phyloP scores from a whole-genome alignment of 1,284 basidiomycete genomes.

The Ustilago shanxiensis region DNA sequence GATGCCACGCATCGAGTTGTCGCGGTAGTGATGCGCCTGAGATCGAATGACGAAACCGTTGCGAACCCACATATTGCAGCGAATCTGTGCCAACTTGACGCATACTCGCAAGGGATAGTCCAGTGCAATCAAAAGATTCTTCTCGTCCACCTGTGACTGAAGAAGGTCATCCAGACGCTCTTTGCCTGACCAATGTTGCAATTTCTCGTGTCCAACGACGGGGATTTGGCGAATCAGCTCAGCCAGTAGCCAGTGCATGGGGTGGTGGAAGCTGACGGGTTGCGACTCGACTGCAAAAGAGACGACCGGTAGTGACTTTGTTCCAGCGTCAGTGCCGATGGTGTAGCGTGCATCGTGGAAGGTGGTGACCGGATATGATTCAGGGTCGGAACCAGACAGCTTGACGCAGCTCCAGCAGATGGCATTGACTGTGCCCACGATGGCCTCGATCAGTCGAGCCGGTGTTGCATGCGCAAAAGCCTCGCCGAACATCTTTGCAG shows the following conservation, averaged over 20 bases:
- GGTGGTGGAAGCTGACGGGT: constrained; percentile 86
- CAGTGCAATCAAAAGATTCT: constrained; percentile 52
- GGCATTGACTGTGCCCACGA: constrained; percentile 79
- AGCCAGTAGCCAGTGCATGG: constrained; percentile 89
- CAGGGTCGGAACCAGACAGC: constrained; percentile 70
- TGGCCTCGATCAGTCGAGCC: constrained; percentile 77
- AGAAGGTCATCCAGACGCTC: constrained; percentile 44
- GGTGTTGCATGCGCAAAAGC: constrained; percentile 72
- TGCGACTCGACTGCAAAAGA: constrained; percentile 70
- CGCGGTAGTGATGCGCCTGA: constrained; percentile 95
- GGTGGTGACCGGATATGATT: constrained; percentile 78
- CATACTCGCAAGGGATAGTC: constrained; percentile 66
- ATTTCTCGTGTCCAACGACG: constrained; percentile 27
- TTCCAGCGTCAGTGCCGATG: constrained; percentile 74
- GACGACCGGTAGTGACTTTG: constrained; percentile 76
- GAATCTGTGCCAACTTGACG: constrained; percentile 85
- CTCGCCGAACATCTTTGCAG: constrained; percentile 65
- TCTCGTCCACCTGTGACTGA: constrained; percentile 45
- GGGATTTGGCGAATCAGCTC: constrained; percentile 80
- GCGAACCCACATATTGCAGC: constrained; percentile 95
- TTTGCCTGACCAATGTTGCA: constrained; percentile 36
- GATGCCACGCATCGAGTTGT: constrained; percentile 92
- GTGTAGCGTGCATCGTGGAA: constrained; percentile 73
- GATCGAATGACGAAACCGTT: constrained; percentile 96
- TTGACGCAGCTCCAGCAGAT: constrained; percentile 72